Conservation (phyloP, 1,284 basidiomycete genomes). For the Bondarzewia mesenterica region DNA sequence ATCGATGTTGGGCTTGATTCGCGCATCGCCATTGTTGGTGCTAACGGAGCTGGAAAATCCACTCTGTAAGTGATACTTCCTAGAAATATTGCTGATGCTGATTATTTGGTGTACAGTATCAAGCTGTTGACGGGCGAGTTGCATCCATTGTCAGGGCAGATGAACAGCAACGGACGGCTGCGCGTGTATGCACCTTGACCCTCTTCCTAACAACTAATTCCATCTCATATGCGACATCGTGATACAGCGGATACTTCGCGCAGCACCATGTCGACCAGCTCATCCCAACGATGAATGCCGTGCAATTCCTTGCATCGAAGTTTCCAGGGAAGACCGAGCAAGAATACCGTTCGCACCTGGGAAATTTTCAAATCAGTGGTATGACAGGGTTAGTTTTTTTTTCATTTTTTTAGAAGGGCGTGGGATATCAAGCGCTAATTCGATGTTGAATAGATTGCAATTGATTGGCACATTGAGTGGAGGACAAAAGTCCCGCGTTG, state of each 20-base stretch:
- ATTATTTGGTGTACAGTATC: conserved; percentile 48
- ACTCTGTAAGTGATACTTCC: conserved; percentile 46
- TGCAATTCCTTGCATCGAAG: conserved; percentile 85
- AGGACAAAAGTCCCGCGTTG: conserved; percentile 96
- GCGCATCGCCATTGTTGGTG: conserved; percentile 86
- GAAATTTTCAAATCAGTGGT: conserved; percentile 98
- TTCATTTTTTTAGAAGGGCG: too few species aligned
- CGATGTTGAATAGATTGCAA: conserved; percentile 45
- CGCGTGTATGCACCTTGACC: not conserved
- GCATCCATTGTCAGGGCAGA: conserved; percentile 72
- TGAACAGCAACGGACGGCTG: conserved; percentile 88
- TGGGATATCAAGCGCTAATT: not conserved
- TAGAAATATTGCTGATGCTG: not conserved
- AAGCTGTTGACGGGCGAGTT: too few species aligned
- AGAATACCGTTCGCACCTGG: conserved; percentile 91
- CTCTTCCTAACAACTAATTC: too few species aligned
- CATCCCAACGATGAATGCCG: conserved; percentile 77
- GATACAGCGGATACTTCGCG: conserved; percentile 79
- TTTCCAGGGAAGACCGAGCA: conserved; percentile 96
- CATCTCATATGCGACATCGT: not conserved
- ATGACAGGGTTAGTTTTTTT: conserved; percentile 67
- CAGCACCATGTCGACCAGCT: conserved; percentile 98
- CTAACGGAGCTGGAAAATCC: conserved; percentile 76
- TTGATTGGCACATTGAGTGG: conserved; percentile 82
- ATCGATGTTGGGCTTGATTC: conserved; percentile 89